Base-by-base conservation (phyloP, 805 yeast genomes). In the Metschnikowia picachoensis region DNA sequence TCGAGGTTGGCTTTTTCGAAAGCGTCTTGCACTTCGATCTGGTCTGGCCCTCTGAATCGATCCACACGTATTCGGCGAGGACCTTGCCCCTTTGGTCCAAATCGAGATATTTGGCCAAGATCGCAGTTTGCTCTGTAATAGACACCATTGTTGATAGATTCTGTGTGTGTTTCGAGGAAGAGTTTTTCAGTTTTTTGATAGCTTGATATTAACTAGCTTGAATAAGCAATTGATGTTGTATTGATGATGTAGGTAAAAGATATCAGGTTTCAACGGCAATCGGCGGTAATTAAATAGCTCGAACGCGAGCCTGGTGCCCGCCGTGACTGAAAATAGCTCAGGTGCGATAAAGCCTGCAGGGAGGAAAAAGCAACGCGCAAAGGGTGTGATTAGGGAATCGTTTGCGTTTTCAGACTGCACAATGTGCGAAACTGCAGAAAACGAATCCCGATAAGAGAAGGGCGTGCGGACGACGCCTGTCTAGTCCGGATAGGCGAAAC, bases 11-110 rank as follows among this genome's bases (percentile, higher is more conserved):
- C 62, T 72, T 77, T 72, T 82, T 80, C 61, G 61, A 62, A 56
- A 94, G 75, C 47, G 99, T 94, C 72, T 84, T 87, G 73, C 96
- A 90, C 77, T 94, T 94, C 51, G 97, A 88, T 76, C 99, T 87
- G 61, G 90, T 69, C 63, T 83, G 80, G 66, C 96, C 96, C 55
- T 85, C 78, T 58, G 96, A 87, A 67, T 94, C 99, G 59, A 94
- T 85, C 99, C 99, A 94, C 69, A 94, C 83, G 76, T 94, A 94
- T 73, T 94, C 99, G 53, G 99, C 99, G 58, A 94, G 78, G 55
- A 92, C 77, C 62, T 77, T 78, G 55, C 96, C 96, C 59, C 82
- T 78, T 77, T 91, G 97, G 69, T 83, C 85, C 60, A 94, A 79
- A 59, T 79, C 85, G 54, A 86, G 65, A 66, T 92, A 92, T 74